Percentiles rank a stretch among this genome's conserved stretches.
phyloP scores from a whole-genome alignment of 129 eudicot genomes.

The Arctium lappa region DNA sequence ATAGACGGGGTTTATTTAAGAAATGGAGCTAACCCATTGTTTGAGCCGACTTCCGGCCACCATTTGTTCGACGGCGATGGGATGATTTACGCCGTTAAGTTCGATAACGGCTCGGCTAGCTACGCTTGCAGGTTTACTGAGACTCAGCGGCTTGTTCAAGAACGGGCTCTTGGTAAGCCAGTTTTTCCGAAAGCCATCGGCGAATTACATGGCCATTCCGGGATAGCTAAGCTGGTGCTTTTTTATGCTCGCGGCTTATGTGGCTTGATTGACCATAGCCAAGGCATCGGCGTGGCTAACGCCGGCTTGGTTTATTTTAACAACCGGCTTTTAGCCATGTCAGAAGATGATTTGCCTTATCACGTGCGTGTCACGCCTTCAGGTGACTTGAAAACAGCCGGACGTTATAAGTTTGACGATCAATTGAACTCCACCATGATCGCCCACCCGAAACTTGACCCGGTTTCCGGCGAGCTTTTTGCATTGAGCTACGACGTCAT shows the following conservation, averaged over 20 bases:
- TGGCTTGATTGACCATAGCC: slow-evolving; percentile 38
- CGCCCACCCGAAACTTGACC: slow-evolving; percentile 59
- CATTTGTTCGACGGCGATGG: slow-evolving; percentile 63
- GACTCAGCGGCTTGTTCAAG: slow-evolving; percentile 45
- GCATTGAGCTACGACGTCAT: slow-evolving; percentile 51
- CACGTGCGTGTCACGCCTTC: slow-evolving; percentile 42
- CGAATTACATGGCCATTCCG: slow-evolving; percentile 54
- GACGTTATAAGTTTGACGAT: slow-evolving; percentile 30
- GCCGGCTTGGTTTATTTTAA: slow-evolving; percentile 56
- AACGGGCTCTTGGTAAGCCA: slow-evolving; percentile 39
- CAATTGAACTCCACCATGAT: slow-evolving; percentile 47
- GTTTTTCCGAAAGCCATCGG: slow-evolving; percentile 62
- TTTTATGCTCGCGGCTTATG: slow-evolving; percentile 54
- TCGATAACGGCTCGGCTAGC: slow-evolving; percentile 46
- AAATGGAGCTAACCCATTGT: slow-evolving; percentile 56
- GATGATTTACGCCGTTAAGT: slow-evolving; percentile 49
- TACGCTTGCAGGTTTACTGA: slow-evolving; percentile 52
- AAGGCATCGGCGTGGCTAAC: slow-evolving; percentile 55
- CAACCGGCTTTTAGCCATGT: slow-evolving; percentile 49
- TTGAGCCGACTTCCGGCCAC: slow-evolving; percentile 50
- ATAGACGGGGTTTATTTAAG: slow-evolving; percentile 46
- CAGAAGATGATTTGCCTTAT: slow-evolving; percentile 55
- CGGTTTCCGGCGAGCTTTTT: slow-evolving; percentile 42
- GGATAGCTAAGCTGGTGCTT: slow-evolving; percentile 39
- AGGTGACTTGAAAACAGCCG: slow-evolving; percentile 48